Base-by-base conservation (phyloP, 371 early-diverging fungal species). In the Mucor lusitanicus region DNA sequence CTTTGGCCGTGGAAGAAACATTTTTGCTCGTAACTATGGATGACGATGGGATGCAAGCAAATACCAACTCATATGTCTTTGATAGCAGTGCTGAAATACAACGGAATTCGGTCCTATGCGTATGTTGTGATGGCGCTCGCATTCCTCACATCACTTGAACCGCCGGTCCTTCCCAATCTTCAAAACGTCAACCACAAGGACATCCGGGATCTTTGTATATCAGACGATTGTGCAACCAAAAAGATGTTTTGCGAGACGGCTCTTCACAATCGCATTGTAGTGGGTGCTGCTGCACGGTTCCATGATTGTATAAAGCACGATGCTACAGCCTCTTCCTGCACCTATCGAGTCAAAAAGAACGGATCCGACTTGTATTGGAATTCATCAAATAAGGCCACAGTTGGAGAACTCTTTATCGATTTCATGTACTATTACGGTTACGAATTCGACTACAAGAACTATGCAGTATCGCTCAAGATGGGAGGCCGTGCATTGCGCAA, bases 161-260 rank as follows among this genome's bases (percentile, higher is more conserved):
- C 70, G 50, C 70, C 70, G 12, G 56, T 70, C 2, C 28, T 70
- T 15, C 70, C 70, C 19, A 70, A 70, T 23, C 35, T 70, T 0
- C 70, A 70, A 9, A 60, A 65, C 25, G n/a, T 70, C 15, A 42
- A 33, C 15, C 25, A 30, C 7, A 23, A 25, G 8, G 23, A 56
- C 6, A 27, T 6, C 0, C 12, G n/a, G 0, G 65, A 70, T 39
- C 13, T 30, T 1, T 70, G 70, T n/a, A 0, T 19, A 6, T 40
- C 21, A 2, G 21, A 32, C 3, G 27, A 9, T 1, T 70, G 70
- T 40, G 8, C 13, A 0, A 33, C 70, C 1, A 64, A 65, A 56
- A 27, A 15, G 6, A n/a, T 19, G 6, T 65, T 33, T 15, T 70
- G 70, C 65, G 65, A 65, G 32, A 33, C 37, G 1, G 57, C 37